These are phyloP conservation scores for Grigorovia yakushimaensis DNA, from an alignment of 805 yeast species.

Conservation along the genomic window DNA sequence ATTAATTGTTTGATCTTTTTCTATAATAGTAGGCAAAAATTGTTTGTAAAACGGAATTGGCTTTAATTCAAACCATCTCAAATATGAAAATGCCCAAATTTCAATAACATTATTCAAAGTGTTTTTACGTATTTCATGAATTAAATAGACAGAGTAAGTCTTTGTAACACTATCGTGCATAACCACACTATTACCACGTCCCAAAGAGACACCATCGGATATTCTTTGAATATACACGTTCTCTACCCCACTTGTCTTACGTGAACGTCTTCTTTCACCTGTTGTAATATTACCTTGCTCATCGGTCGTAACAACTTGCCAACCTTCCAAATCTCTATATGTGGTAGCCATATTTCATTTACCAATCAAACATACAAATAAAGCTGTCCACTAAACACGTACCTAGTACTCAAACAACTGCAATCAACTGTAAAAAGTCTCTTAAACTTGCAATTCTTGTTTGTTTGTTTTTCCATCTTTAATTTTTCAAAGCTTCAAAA, in stretches of 20 bases:
- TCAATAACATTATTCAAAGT: slow-evolving; percentile 38
- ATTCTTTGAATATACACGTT: slow-evolving; percentile 31
- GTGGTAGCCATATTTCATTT: slow-evolving; percentile 17
- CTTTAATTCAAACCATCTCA: slow-evolving; percentile 34
- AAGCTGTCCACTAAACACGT: too few species aligned
- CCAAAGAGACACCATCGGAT: slow-evolving; percentile 39
- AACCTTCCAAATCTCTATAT: slow-evolving; percentile 19
- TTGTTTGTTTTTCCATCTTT: too few species aligned
- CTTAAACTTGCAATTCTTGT: too few species aligned
- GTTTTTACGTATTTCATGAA: slow-evolving; percentile 45
- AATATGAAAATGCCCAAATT: slow-evolving; percentile 39
- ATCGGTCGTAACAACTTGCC: slow-evolving; percentile 25
- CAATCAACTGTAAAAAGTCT: too few species aligned
- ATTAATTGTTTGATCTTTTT: slow-evolving; percentile 10
- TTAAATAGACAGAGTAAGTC: slow-evolving; percentile 35
- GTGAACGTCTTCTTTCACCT: slow-evolving; percentile 14
- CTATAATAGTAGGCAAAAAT: slow-evolving; percentile 15
- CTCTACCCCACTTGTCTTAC: slow-evolving; percentile 14
- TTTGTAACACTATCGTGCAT: slow-evolving; percentile 28
- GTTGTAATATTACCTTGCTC: slow-evolving; percentile 16
- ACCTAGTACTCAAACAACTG: too few species aligned
- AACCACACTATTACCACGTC: slow-evolving; percentile 45
- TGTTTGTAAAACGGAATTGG: slow-evolving; percentile 20
- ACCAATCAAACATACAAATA: too few species aligned
- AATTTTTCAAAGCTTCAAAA: too few species aligned